These are phyloP conservation scores for Jackrogersella multiformis DNA, from an alignment of 495 filamentous ascomycete genomes.

Conservation along the genomic window DNA sequence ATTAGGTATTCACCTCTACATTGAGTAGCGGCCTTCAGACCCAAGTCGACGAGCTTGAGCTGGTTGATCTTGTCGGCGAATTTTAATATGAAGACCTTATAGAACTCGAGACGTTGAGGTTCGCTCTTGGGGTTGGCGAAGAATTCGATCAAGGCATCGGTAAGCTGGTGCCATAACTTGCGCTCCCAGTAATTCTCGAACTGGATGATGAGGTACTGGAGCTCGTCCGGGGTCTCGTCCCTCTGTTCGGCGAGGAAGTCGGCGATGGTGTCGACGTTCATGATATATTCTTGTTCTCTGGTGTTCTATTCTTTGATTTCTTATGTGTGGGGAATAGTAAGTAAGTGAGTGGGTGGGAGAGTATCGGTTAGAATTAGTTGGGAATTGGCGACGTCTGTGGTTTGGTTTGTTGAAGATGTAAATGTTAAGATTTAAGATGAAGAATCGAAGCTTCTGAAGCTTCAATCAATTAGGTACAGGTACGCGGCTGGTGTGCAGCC, in stretches of 20 bases:
- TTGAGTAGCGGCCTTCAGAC: constrained; percentile 84
- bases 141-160: constrained; percentile 85
- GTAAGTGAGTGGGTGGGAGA: background rate
- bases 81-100: constrained; percentile 92
- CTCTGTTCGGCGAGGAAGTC: constrained; percentile 92
- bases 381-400: constrained; percentile 7
- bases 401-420: constrained; percentile 12
- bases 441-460: constrained; percentile 30
- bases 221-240: constrained; percentile 82
- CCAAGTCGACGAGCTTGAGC: constrained; percentile 91
- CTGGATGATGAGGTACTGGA: constrained; percentile 85
- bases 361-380: background rate
- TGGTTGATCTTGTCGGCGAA: constrained; percentile 99
- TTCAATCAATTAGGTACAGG: too few species aligned
- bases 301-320: constrained; percentile 17
- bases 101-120: constrained; percentile 85
- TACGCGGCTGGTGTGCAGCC: constrained; percentile 51
- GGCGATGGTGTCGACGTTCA: constrained; percentile 87
- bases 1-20: constrained; percentile 71
- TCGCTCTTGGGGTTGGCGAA: constrained; percentile 84
- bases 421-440: constrained; percentile 8
- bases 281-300: constrained; percentile 49
- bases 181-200: constrained; percentile 99
- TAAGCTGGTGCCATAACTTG: constrained; percentile 99
- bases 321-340: constrained; percentile 4